Evolutionary conservation across 495 filamentous ascomycete genomes (phyloP), one percentile per base, ranked within the genome.

Genomic region (Trichoderma reesei): DNA sequence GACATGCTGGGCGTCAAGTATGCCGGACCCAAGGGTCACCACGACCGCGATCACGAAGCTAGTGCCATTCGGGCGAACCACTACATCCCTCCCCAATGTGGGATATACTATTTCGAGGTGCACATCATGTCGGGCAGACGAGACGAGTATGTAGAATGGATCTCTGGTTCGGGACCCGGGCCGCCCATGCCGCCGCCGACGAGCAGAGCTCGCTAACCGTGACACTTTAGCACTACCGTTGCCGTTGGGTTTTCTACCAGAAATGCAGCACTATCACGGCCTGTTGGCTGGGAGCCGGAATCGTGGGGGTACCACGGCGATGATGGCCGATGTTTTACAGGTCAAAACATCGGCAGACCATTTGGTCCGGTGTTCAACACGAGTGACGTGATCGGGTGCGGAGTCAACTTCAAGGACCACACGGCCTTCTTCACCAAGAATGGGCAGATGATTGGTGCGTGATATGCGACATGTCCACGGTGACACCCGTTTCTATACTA

Each of bases 231-330:
- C 65, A 90, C 88, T 44, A 86, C 89, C 70, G 94, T 98, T 67
- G 91, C 86, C 26, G 86, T 99, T 66, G 94, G 94, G 9, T 96
- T 99, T 72, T 90, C 88, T 2, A 83, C 83, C 38, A 80, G 81
- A 63, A 88, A 84, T 63, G 90, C 90, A 11, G 82, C 85, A 0
- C 80, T 96, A n/a, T 85, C 87, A 66, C 80, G 91, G 67, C 82
- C 96, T 37, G 92, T 93, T 0, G 94, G 94, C 31, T 98, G 93
- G 94, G 94, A 99, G 70, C 85, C 86, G 26, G 91, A 96, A 48
- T 96, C 92, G 1, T 99, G 91, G 91, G 94, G 90, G 41, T 99
- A 96, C 71, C 94, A 99, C 70, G 92, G 94, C 33, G 95, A 99
- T 72, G 94, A 99, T 73, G 94, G 94, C 37, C 86, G 92, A 67